Conservation (phyloP, 106 monocot species). For the Dactylorhiza incarnata region DNA sequence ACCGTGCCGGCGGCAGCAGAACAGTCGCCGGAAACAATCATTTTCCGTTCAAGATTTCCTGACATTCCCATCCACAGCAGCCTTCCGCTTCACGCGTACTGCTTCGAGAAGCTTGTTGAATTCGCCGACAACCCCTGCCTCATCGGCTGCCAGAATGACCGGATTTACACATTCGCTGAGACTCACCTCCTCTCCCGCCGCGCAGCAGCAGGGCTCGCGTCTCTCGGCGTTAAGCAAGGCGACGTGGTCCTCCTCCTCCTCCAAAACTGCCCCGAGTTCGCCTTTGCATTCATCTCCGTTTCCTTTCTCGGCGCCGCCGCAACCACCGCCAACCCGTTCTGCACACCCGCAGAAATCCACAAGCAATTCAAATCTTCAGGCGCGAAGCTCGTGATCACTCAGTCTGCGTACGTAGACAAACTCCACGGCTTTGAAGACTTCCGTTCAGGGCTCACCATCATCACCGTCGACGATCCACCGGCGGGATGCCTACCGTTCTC, state of each 20-base stretch:
- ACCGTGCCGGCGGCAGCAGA: not conserved
- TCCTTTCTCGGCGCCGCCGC: conserved; percentile 67
- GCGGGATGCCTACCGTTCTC: conserved; percentile 47
- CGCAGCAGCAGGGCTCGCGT: conserved; percentile 50
- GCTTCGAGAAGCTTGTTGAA: conserved; percentile 42
- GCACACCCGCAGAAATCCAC: conserved; percentile 60
- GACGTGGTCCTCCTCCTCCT: conserved; percentile 72
- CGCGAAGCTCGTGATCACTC: conserved; percentile 56
- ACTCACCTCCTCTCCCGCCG: conserved; percentile 45
- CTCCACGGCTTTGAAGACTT: conserved; percentile 22
- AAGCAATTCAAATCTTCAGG: conserved; percentile 52
- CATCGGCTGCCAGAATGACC: conserved; percentile 50
- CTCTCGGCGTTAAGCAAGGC: conserved; percentile 41
- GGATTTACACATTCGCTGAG: conserved; percentile 53
- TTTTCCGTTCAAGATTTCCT: conserved; percentile 71
- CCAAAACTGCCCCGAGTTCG: conserved; percentile 75
- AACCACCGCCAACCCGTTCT: conserved; percentile 85
- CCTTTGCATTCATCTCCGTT: conserved; percentile 55
- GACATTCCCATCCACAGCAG: conserved; percentile 52
- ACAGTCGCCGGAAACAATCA: conserved; percentile 6
- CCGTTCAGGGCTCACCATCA: conserved; percentile 10
- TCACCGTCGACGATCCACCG: conserved; percentile 44
- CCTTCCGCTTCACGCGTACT: conserved; percentile 70
- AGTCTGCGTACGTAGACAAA: conserved; percentile 58
- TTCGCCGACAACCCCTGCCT: conserved; percentile 51